Evolutionary conservation across 805 yeast species (phyloP).

Genomic region (Cyberlindnera meyerae): DNA sequence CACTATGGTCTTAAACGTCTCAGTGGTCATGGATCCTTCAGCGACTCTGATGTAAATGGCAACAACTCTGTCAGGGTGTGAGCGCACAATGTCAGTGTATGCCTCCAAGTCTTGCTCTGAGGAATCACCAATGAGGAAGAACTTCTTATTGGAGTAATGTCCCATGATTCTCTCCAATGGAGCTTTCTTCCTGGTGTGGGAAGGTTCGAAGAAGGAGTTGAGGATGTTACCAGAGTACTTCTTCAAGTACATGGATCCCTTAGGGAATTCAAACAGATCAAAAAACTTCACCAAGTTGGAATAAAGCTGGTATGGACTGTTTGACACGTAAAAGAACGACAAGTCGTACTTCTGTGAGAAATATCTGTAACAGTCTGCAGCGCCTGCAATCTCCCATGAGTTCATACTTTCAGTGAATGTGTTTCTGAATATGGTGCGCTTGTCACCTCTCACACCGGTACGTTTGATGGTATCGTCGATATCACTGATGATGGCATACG

Average conservation of each 20-base stretch:
- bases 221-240: slow-evolving; percentile 80
- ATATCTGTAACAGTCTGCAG: slow-evolving; percentile 65
- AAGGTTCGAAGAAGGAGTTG: slow-evolving; percentile 80
- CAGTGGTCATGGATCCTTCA: slow-evolving; percentile 57
- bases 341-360: slow-evolving; percentile 39
- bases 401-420: slow-evolving; percentile 62
- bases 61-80: slow-evolving; percentile 56
- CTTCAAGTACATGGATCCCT: slow-evolving; percentile 81
- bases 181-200: slow-evolving; percentile 71
- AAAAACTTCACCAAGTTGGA: slow-evolving; percentile 43
- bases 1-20: slow-evolving; percentile 22
- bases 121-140: slow-evolving; percentile 88
- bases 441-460: slow-evolving; percentile 88
- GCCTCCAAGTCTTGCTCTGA: slow-evolving; percentile 96
- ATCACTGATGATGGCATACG: slow-evolving; percentile 79
- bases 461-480: slow-evolving; percentile 90
- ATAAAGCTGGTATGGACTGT: slow-evolving; percentile 90
- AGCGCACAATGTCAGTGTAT: slow-evolving; percentile 62
- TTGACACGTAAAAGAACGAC: slow-evolving; percentile 89
- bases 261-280: slow-evolving; percentile 53
- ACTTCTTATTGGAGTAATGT: slow-evolving; percentile 75
- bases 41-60: slow-evolving; percentile 83
- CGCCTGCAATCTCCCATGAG: slow-evolving; percentile 70
- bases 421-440: slow-evolving; percentile 74
- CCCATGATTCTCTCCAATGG: slow-evolving; percentile 56